Conservation (phyloP, 345 rosid species). For the Bruguiera sexangula region DNA sequence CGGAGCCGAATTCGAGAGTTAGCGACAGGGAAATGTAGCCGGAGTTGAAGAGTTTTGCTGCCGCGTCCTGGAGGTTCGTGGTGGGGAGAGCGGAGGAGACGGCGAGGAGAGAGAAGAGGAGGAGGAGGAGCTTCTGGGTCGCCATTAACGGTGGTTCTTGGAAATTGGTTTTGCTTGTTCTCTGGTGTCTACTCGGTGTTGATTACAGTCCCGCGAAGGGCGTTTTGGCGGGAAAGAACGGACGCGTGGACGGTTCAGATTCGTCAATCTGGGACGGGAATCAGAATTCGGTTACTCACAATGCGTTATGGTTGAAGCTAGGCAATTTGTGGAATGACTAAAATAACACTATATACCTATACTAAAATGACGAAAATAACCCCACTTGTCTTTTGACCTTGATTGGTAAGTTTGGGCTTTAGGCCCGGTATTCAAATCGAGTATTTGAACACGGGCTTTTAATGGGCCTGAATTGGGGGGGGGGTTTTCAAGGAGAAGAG, state of each 20-base stretch:
- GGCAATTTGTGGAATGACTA: too few species aligned
- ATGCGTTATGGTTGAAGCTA: background rate
- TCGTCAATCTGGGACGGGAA: too few species aligned
- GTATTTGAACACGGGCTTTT: too few species aligned
- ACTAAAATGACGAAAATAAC: too few species aligned
- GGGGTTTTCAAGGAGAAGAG: too few species aligned
- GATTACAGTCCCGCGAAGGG: background rate
- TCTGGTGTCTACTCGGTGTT: too few species aligned
- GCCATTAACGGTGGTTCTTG: constrained; percentile 25
- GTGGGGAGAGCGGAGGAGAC: constrained; percentile 11
- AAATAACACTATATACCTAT: too few species aligned
- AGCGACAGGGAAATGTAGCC: constrained; percentile 34
- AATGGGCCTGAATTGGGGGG: too few species aligned
- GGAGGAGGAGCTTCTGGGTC: constrained; percentile 7
- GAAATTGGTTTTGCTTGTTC: background rate
- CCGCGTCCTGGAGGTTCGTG: constrained; percentile 17
- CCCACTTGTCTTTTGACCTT: too few species aligned
- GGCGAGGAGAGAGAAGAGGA: constrained; percentile 4
- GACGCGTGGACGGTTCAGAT: background rate
- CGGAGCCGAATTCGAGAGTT: constrained; percentile 26
- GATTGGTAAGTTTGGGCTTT: too few species aligned
- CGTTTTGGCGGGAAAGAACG: constrained; percentile 1
- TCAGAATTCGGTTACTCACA: background rate
- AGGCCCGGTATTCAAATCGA: too few species aligned
- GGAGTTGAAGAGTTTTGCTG: constrained; percentile 22